A percentile compares a stretch with the other conserved stretches of the same genome.
Evolutionary conservation across 495 filamentous ascomycete genomes (phyloP).

Genomic region (Trichoderma orchidacearum): DNA sequence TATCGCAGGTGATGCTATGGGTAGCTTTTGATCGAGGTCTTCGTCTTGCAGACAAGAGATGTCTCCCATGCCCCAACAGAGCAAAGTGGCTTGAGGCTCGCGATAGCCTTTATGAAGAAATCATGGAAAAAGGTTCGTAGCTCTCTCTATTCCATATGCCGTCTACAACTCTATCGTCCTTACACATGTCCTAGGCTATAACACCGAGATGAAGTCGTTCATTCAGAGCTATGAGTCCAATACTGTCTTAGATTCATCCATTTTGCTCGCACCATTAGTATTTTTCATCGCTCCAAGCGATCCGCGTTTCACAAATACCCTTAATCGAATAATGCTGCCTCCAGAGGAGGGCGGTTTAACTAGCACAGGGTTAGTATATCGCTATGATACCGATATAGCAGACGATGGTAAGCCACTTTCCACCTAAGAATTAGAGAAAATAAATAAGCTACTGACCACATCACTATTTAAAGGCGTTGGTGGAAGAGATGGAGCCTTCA

Average conservation of each 20-base stretch:
- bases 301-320: constrained; percentile 52
- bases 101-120: constrained; percentile 55
- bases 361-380: constrained; percentile 55
- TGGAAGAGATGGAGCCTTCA: constrained; percentile 60
- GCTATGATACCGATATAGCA: constrained; percentile 50
- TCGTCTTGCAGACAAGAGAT: constrained; percentile 54
- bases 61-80: constrained; percentile 55
- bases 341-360: constrained; percentile 61
- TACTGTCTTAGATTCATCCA: constrained; percentile 54
- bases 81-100: constrained; percentile 44
- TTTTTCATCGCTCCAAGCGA: constrained; percentile 66
- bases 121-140: constrained; percentile 47
- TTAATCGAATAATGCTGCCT: constrained; percentile 50
- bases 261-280: constrained; percentile 58
- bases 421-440: too few species aligned
- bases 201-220: constrained; percentile 47
- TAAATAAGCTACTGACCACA: not conserved
- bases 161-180: not conserved
- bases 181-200: constrained; percentile 33
- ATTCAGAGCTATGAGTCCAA: constrained; percentile 57
- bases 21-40: constrained; percentile 60
- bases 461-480: constrained; percentile 41
- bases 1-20: constrained; percentile 66
- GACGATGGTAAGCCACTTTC: constrained; percentile 43
- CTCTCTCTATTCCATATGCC: too few species aligned